phyloP scores from a whole-genome alignment of 176 grass and related monocot species.

The Hordeum marinum region DNA sequence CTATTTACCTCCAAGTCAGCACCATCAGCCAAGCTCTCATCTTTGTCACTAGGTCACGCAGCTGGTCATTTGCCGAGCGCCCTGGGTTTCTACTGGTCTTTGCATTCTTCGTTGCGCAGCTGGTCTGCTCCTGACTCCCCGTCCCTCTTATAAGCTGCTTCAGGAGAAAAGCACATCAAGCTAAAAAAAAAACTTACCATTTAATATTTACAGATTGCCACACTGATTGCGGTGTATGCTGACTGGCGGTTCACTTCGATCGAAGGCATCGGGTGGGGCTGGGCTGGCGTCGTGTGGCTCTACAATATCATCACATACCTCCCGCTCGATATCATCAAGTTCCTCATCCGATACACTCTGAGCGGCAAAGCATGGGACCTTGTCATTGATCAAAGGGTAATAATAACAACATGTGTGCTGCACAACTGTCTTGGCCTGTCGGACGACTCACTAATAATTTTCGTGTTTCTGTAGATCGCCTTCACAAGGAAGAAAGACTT shows the following conservation, averaged over 20 bases:
- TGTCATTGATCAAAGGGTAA: slow-evolving; percentile 81
- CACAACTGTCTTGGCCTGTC: not conserved
- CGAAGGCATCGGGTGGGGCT: slow-evolving; percentile 87
- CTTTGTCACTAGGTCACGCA: slow-evolving; percentile 62
- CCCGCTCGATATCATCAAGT: slow-evolving; percentile 83
- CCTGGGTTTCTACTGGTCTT: slow-evolving; percentile 51
- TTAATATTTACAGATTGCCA: slow-evolving; percentile 57
- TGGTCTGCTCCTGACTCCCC: slow-evolving; percentile 25
- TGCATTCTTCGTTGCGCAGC: slow-evolving; percentile 59
- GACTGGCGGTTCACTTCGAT: slow-evolving; percentile 78
- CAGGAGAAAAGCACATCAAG: not conserved
- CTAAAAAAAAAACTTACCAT: not conserved
- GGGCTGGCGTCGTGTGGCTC: slow-evolving; percentile 91
- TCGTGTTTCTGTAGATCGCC: slow-evolving; percentile 44
- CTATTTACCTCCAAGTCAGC: slow-evolving; percentile 70
- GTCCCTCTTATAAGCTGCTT: not conserved
- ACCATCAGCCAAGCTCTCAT: slow-evolving; percentile 76
- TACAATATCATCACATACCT: slow-evolving; percentile 80
- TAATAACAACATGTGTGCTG: slow-evolving; percentile 4
- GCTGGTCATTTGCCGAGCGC: slow-evolving; percentile 67
- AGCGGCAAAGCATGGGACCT: slow-evolving; percentile 92
- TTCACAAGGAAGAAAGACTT: slow-evolving; percentile 93
- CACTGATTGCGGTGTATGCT: slow-evolving; percentile 71
- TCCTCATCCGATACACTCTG: slow-evolving; percentile 68
- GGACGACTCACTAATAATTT: not conserved